phyloP scores from a whole-genome alignment of 345 rosid genomes.

The Eutrema japonicum region DNA sequence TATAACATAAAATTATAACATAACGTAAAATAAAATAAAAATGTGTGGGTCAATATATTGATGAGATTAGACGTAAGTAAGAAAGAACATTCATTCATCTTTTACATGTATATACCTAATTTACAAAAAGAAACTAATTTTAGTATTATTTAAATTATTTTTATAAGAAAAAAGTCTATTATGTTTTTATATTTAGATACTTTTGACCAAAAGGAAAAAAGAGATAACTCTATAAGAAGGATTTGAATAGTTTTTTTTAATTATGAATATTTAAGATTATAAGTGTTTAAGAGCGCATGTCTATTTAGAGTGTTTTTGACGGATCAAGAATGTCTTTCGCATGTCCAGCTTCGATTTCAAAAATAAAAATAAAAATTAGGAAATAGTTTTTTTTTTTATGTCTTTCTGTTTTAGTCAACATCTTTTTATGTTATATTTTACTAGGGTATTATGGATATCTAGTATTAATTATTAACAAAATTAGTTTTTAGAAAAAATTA shows the following conservation, averaged over 20 bases:
- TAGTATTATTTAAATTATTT: no score
- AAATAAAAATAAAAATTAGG: background rate
- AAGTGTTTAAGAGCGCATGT: conserved; percentile 38
- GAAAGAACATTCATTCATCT: background rate
- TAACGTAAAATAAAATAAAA: no score
- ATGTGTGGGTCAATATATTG: background rate
- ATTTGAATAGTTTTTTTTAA: conserved; percentile 8
- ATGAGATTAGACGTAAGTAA: background rate
- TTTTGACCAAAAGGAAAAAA: background rate
- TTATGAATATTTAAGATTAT: conserved; percentile 7
- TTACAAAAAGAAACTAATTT: no score
- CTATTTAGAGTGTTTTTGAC: conserved; percentile 5
- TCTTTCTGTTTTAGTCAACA: background rate
- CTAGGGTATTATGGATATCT: no score
- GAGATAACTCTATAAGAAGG: background rate
- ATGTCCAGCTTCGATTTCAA: conserved; percentile 16
- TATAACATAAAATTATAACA: no score
- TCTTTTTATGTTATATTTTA: background rate
- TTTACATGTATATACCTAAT: background rate
- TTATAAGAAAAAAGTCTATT: no score
- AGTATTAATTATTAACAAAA: no score
- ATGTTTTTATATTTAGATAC: background rate
- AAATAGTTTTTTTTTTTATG: background rate
- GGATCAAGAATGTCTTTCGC: conserved; percentile 50
- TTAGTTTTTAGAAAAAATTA: no score